Percentiles rank a stretch among this genome's conserved stretches.
Evolutionary conservation across 805 yeast genomes (phyloP).

Genomic region (Wickerhamomyces tratensis): DNA sequence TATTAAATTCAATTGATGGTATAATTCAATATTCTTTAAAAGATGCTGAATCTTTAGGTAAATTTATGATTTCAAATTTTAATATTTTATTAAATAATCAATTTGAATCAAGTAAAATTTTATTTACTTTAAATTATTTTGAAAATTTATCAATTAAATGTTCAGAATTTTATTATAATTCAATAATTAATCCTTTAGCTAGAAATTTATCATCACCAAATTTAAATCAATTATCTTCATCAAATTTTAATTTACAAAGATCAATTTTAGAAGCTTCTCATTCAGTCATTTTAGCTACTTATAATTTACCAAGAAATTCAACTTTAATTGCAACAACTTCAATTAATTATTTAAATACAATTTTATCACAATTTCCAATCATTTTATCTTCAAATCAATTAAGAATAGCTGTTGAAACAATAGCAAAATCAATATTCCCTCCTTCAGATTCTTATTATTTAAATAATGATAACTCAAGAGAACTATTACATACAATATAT

Average conservation of each 20-base stretch:
- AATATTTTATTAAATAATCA: slow-evolving; percentile 10
- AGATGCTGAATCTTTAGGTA: slow-evolving; percentile 19
- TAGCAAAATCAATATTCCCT: slow-evolving; percentile 35
- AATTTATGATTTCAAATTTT: slow-evolving; percentile 14
- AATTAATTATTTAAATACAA: slow-evolving; percentile 33
- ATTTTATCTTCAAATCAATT: slow-evolving; percentile 45
- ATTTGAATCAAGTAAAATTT: slow-evolving; percentile 18
- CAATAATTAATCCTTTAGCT: slow-evolving; percentile 20
- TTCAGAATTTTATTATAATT: slow-evolving; percentile 26
- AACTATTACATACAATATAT: slow-evolving; percentile 33
- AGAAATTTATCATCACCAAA: slow-evolving; percentile 9
- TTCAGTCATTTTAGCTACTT: slow-evolving; percentile 39
- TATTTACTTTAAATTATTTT: slow-evolving; percentile 21
- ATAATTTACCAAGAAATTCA: slow-evolving; percentile 12
- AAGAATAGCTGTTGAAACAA: slow-evolving; percentile 44
- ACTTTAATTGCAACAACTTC: slow-evolving; percentile 15
- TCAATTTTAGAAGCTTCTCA: slow-evolving; percentile 52
- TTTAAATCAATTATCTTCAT: not conserved
- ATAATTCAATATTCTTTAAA: slow-evolving; percentile 19
- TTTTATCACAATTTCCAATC: slow-evolving; percentile 47
- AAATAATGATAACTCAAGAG: slow-evolving; percentile 19
- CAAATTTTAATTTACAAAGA: slow-evolving; percentile 5
- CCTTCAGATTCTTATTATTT: slow-evolving; percentile 22
- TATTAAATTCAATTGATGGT: slow-evolving; percentile 36
- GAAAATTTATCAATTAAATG: slow-evolving; percentile 21